Base-by-base conservation (phyloP, 495 filamentous ascomycete species). In the Margaritispora aquatica region DNA sequence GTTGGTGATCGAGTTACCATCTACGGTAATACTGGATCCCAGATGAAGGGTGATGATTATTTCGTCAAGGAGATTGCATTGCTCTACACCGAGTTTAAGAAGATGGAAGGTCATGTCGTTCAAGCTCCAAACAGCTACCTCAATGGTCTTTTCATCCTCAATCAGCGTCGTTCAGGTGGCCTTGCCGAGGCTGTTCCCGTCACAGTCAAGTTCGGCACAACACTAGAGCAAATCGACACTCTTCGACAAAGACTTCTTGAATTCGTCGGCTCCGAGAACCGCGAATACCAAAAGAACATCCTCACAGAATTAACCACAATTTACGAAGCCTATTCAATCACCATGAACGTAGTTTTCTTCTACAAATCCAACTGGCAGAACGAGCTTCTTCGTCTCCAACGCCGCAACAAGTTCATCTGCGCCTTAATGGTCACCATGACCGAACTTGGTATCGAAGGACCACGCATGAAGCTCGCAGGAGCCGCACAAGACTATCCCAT, bases 81-180 rank as follows among this genome's bases (percentile, higher is more conserved):
- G n/a, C 82, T 98, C 10, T 96, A 92, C 67, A 97, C 94, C 26
- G 94, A 97, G 67, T 96, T 97, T 77, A 97, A 96, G 75, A 97
- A 97, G 75, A 91, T 96, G 86, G 86, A 96, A 68, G 93, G 93
- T 13, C 92, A 96, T 62, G 84, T 96, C 15, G 93, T 97, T 2
- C 93, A 97, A 69, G 94, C 93, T 0, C 94, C 94, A 2, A 97
- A 97, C 78, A 93, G 86, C 57, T 86, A 96, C 53, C 80, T 97
- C 24, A 97, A 97, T 67, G 88, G 84, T 0, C 81, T 97, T 7
- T 96, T 97, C 70, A 94, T 97, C 58, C 85, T 97, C 20, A 97
- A 97, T 70, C 92, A 96, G 74, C 84, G 93, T 2, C 86, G 93
- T 24, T 94, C 90, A 26, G 91, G 94, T 58, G 88, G 85, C 1